These are phyloP conservation scores for Dictyostelium capitatum DNA, from an alignment of 78 protist species.

Conservation along the genomic window DNA sequence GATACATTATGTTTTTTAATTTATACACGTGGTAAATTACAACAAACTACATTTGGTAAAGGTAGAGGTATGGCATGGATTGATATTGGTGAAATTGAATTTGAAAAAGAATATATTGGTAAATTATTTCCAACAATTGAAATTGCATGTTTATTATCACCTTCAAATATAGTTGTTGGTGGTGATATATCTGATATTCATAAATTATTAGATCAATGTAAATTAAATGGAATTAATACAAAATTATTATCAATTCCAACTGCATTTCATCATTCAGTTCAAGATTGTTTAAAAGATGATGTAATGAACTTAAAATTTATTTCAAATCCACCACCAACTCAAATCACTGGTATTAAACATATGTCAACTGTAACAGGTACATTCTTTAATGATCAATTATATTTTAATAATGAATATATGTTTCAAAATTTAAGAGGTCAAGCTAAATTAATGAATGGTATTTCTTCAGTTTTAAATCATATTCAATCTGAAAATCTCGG, in stretches of 20 bases:
- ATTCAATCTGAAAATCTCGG: neutral
- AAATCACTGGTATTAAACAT: neutral
- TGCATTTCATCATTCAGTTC: conserved; percentile 25
- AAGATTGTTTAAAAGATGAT: conserved; percentile 1
- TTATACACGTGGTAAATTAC: conserved; percentile 19
- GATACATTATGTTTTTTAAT: neutral
- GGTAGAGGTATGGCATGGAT: conserved; percentile 19
- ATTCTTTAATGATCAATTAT: conserved; percentile 1
- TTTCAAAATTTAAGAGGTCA: conserved; percentile 29
- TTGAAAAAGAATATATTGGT: neutral
- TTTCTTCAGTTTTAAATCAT: neutral
- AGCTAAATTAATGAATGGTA: conserved; percentile 10
- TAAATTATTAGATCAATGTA: neutral
- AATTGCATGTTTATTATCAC: neutral
- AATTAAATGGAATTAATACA: neutral
- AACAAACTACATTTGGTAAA: conserved; percentile 19
- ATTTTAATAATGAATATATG: conserved; percentile 3
- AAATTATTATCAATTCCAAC: conserved; percentile 14
- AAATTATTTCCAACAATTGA: neutral
- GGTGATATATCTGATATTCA: neutral
- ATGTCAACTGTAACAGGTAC: conserved; percentile 4
- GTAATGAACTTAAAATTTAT: neutral
- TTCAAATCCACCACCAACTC: neutral
- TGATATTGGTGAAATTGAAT: conserved; percentile 9
- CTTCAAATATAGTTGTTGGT: conserved; percentile 1